Evolutionary conservation across 1,139 yeast genomes (phyloP).

Genomic region (Saccharomyces hybrid): DNA sequence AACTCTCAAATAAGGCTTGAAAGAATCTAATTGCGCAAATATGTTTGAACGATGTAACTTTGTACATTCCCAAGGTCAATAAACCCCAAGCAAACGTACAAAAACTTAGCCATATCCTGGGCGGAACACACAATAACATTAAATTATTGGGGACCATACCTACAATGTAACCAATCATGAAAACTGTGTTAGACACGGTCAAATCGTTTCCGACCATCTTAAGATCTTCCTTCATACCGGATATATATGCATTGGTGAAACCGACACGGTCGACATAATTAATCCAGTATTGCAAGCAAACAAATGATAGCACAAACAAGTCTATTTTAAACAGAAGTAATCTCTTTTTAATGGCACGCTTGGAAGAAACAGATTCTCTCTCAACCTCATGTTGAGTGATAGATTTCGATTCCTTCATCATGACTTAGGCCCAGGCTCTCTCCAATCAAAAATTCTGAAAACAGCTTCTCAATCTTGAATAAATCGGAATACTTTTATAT

Average conservation of each 20-base stretch:
- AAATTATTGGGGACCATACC: slow-evolving; percentile 52
- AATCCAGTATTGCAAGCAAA: slow-evolving; percentile 51
- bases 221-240: slow-evolving; percentile 51
- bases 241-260: slow-evolving; percentile 50
- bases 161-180: slow-evolving; percentile 52
- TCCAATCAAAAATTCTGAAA: background rate
- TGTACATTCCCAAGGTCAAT: slow-evolving; percentile 44
- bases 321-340: slow-evolving; percentile 43
- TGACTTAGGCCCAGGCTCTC: too few relatives aligned
- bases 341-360: slow-evolving; percentile 30
- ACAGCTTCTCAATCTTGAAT: background rate
- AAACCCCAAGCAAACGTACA: slow-evolving; percentile 51
- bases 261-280: slow-evolving; percentile 39
- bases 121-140: slow-evolving; percentile 43
- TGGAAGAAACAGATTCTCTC: background rate
- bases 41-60: slow-evolving; percentile 38
- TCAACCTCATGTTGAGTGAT: background rate
- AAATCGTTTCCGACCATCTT: slow-evolving; percentile 43
- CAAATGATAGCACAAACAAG: slow-evolving; percentile 47
- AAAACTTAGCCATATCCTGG: slow-evolving; percentile 47
- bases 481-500: background rate
- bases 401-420: background rate
- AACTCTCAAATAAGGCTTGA: slow-evolving; percentile 48
- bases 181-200: slow-evolving; percentile 46
- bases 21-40: slow-evolving; percentile 47